Base-by-base conservation (phyloP, 768 basidiomycete genomes). In the Strobilomyces confusus region DNA sequence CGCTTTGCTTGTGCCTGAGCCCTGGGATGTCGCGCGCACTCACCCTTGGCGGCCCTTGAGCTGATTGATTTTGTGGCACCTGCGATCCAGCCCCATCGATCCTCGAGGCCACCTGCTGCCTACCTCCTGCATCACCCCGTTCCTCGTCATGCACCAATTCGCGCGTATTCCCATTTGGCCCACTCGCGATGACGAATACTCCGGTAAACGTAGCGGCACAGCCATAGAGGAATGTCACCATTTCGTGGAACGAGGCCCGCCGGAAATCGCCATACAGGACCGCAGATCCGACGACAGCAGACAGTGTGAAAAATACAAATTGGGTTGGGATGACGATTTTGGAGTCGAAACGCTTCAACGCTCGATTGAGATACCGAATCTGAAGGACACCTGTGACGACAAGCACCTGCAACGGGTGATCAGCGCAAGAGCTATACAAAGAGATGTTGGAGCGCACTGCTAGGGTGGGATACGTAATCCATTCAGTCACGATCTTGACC, bases 261-360 rank as follows among this genome's bases (percentile, higher is more conserved):
- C 82, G 78, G 73, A 99, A 99, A 69, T 99, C 95, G 23, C 91
- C 88, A 65, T 95, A 99, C 1, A 99, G 79, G 15, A 99, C 86
- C 2, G 91, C 92, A 5, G 92, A 95, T 25, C 95, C 95, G 51
- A 90, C 74, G 60, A 99, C 95, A 5, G 92, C 92, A 5, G 91
- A 92, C 33, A 98, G 76, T 23, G 91, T 95, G 74, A 98, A 98
- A 51, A 93, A 78, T 29, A 95, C 92, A 67, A 97, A 98, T 75
- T 98, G 95, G 14, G 86, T 86, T 5, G 95, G 95, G 58, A 98
- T 92, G 23, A 98, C 95, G 48, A 86, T 89, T 74, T 97, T 95
- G 69, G 89, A 86, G 65, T 97, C 92, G 68, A 98, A 98, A 20
- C 85, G 81, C 84, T 92, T 95, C 43, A 98, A 69, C 8, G 95